Evolutionary conservation across 2,329 filamentous ascomycete species (phyloP).

Genomic region (Pseudogymnoascus sp.): DNA sequence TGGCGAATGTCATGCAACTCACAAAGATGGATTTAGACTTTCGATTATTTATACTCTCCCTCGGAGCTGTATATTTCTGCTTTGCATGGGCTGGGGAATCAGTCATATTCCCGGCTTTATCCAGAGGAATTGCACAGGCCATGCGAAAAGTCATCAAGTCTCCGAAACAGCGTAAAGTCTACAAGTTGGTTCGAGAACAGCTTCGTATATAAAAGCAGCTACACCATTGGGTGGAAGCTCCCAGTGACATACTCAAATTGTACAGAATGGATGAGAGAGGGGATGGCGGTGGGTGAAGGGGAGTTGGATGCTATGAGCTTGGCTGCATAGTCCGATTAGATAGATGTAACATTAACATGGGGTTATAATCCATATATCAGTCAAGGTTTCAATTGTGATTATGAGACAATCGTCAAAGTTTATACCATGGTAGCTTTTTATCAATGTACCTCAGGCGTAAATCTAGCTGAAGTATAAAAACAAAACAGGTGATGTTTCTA

Average conservation of each 20-base stretch:
- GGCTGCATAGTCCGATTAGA: not conserved
- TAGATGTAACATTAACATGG: not conserved
- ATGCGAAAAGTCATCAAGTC: constrained; percentile 50
- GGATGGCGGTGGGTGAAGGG: not conserved
- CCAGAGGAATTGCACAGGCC: constrained; percentile 54
- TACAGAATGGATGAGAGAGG: not conserved
- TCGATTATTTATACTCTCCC: constrained; percentile 58
- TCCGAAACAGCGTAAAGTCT: constrained; percentile 74
- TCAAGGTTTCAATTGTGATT: not conserved
- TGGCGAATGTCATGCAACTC: constrained; percentile 73
- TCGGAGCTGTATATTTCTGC: constrained; percentile 62
- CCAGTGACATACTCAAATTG: not conserved
- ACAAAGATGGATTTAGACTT: constrained; percentile 68
- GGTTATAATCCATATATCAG: not conserved
- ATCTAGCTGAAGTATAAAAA: not conserved
- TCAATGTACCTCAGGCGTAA: not conserved
- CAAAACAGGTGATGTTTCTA: not conserved
- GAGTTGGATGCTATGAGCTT: not conserved
- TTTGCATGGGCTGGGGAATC: constrained; percentile 65
- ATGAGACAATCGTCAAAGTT: not conserved
- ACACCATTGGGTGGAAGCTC: not conserved
- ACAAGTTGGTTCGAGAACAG: constrained; percentile 70
- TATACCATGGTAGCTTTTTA: not conserved
- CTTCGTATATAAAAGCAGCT: constrained; percentile 35
- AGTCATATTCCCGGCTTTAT: constrained; percentile 59